Conservation (phyloP, 306 rosid genomes). For the Prosopis cineraria region DNA sequence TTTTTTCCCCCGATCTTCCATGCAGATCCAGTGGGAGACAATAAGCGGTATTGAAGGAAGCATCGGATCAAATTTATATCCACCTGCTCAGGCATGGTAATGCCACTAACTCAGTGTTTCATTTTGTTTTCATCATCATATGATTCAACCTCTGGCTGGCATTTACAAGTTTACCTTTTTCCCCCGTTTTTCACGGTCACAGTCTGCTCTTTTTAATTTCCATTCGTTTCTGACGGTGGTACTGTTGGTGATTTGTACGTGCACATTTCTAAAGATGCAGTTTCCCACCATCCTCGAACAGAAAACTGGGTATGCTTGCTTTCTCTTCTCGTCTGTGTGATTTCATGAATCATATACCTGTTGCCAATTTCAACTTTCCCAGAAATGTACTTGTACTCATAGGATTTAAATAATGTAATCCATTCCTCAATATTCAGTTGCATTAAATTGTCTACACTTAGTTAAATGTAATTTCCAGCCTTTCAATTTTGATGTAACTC, state of each 20-base stretch:
- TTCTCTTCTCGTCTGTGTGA: background rate
- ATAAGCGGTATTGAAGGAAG: background rate
- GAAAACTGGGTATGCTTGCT: constrained; percentile 61
- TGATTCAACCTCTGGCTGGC: background rate
- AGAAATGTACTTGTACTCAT: background rate
- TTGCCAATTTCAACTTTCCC: background rate
- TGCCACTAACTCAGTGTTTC: background rate
- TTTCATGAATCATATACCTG: background rate
- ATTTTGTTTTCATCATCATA: background rate
- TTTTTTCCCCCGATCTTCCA: background rate
- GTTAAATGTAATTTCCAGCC: background rate
- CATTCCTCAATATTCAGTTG: background rate
- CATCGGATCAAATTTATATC: background rate
- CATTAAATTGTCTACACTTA: background rate
- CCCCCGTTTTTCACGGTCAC: constrained; percentile 11
- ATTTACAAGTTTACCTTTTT: background rate
- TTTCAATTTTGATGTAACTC: background rate
- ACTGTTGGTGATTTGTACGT: constrained; percentile 72
- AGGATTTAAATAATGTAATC: background rate
- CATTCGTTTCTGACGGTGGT: constrained; percentile 84
- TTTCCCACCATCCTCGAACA: constrained; percentile 76
- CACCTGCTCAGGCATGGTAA: constrained; percentile 43
- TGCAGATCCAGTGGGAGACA: constrained; percentile 39
- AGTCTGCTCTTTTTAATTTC: constrained; percentile 89
- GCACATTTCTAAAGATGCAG: constrained; percentile 82